Conservation (phyloP, 78 protist genomes). For the Dictyostelium discoideum region dicty_2.7 NC_007088.5:3439501-3440000, state of each 20-base stretch:
- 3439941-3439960: background rate
- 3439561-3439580: conserved; percentile 9
- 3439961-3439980: conserved; percentile 21
- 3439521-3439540: background rate
- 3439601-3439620: conserved; percentile 80
- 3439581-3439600: conserved; percentile 56
- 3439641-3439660: conserved; percentile 29
- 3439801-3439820: conserved; percentile 26
- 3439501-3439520: conserved; percentile 10
- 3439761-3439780: conserved; percentile 7
- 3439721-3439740: conserved; percentile 40
- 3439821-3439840: conserved; percentile 14
- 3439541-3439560: background rate
- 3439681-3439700: conserved; percentile 20
- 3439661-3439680: conserved; percentile 52
- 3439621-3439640: conserved; percentile 51
- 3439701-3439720: conserved; percentile 13
- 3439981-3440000: conserved; percentile 5
- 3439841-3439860: conserved; percentile 6
- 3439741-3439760: background rate
- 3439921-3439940: conserved; percentile 24
- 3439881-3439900: background rate
- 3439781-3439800: conserved; percentile 23
- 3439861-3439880: background rate
- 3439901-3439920: conserved; percentile 35